Evolutionary conservation across 768 basidiomycete genomes (phyloP), one percentile per base, ranked within the genome.

Genomic region (Guyanaporus albipodus): DNA sequence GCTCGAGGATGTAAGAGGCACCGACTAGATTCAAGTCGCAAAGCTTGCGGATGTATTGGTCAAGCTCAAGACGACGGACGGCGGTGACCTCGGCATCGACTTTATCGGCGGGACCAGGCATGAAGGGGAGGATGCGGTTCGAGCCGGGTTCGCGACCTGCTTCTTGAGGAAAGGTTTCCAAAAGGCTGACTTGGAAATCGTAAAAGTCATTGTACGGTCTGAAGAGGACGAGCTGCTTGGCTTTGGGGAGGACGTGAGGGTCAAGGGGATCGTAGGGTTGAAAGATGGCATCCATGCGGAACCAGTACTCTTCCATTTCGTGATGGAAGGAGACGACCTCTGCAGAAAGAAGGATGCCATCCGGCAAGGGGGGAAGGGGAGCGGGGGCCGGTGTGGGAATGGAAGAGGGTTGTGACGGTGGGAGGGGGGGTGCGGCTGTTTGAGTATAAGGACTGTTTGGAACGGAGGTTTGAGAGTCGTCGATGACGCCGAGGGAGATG

Each of bases 141-240:
- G 80, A 71, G 23, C 75, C 74, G 9, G 79, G 72, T 28, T 83
- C 69, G 14, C 89, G 80, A 18, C 96, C 96, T 12, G 92, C 96
- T 70, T 99, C 96, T 36, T 78, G 78, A 7, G 94, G 93, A 68
- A 94, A 97, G 0, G 78, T 75, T 37, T 92, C 80, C 51, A 98
- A 79, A 19, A 99, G 78, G 5, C 79, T 73, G 46, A 96, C 87
- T 62, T 99, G 96, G 67, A 97, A 97, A 59, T 94, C 90, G 70
- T 95, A 97, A 67, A 99, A 99, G 67, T 99, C 95, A 59, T 94
- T 89, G 74, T 99, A 99, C 21, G 90, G 83, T 41, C 96, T 81
- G 72, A 95, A 99, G 35, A 98, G 76, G 54, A 92, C 82, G 46
- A 98, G 82, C 27, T 85, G 81, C 55, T 80, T 85, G 11, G 87